Conservation (phyloP, 1,284 basidiomycete species). For the Paramarasmius palmivorus region DNA sequence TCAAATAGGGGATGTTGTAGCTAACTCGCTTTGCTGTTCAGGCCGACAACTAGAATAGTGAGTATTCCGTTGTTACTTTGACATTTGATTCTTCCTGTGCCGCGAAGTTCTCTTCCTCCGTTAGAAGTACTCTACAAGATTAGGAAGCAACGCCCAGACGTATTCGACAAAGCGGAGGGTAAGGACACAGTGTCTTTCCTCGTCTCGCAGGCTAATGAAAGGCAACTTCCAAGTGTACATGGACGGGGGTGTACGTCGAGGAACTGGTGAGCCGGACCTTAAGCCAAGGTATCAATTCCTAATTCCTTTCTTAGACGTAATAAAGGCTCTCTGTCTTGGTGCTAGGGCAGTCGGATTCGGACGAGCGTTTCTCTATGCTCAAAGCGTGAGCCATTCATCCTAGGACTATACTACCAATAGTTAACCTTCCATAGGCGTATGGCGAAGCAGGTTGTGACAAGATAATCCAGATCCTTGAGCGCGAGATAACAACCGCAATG, state of each 20-base stretch:
- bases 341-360: constrained; percentile 90
- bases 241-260: constrained; percentile 85
- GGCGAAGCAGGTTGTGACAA: constrained; percentile 82
- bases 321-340: constrained; percentile 91
- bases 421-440: constrained; percentile 57
- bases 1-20: neutral
- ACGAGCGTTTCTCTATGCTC: constrained; percentile 88
- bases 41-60: constrained; percentile 84
- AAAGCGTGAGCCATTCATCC: constrained; percentile 59
- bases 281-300: neutral
- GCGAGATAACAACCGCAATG: constrained; percentile 85
- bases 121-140: constrained; percentile 79
- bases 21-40: constrained; percentile 24
- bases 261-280: constrained; percentile 58
- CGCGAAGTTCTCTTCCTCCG: constrained; percentile 61
- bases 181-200: neutral
- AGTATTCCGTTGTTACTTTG: constrained; percentile 22
- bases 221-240: constrained; percentile 58
- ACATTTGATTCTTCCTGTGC: constrained; percentile 1
- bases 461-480: constrained; percentile 70
- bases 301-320: constrained; percentile 54
- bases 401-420: constrained; percentile 1
- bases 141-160: constrained; percentile 68
- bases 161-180: constrained; percentile 77
- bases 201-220: constrained; percentile 2